Percentiles rank a stretch among this genome's conserved stretches.
Evolutionary conservation across 2,329 filamentous ascomycete genomes (phyloP).

Genomic region (Botryotinia globosa): DNA sequence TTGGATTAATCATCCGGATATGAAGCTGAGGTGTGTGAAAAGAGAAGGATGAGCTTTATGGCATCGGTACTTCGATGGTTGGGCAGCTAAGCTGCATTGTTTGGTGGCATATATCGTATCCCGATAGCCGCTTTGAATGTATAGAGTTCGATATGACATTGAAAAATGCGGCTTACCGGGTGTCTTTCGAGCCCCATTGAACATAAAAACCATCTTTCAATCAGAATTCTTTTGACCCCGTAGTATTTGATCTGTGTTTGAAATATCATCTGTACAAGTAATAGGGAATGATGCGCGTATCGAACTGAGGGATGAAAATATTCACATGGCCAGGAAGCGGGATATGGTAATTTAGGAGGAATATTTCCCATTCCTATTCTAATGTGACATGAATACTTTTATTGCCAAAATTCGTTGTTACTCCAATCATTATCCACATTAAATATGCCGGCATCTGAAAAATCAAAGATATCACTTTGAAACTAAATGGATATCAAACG

Average conservation of each 20-base stretch:
- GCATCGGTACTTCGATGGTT: not conserved
- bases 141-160: too few relatives aligned
- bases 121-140: not conserved
- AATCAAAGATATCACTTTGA: slow-evolving; percentile 7
- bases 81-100: not conserved
- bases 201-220: too few relatives aligned
- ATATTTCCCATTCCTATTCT: not conserved
- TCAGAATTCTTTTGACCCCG: not conserved
- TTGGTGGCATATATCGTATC: not conserved
- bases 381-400: not conserved
- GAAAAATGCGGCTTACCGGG: not conserved
- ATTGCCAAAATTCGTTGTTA: slow-evolving; percentile 9
- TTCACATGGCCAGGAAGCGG: not conserved
- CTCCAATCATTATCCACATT: slow-evolving; percentile 16
- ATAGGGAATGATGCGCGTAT: not conserved
- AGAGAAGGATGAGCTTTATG: not conserved
- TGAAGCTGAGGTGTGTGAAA: slow-evolving; percentile 17
- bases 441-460: not conserved
- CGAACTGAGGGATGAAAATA: not conserved
- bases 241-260: not conserved
- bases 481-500: not conserved
- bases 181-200: not conserved
- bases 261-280: not conserved
- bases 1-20: slow-evolving; percentile 20
- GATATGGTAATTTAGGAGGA: not conserved